Percentiles rank a stretch among this genome's conserved stretches.
Evolutionary conservation across 129 eudicot species (phyloP).

Genomic region (Arctium lappa): DNA sequence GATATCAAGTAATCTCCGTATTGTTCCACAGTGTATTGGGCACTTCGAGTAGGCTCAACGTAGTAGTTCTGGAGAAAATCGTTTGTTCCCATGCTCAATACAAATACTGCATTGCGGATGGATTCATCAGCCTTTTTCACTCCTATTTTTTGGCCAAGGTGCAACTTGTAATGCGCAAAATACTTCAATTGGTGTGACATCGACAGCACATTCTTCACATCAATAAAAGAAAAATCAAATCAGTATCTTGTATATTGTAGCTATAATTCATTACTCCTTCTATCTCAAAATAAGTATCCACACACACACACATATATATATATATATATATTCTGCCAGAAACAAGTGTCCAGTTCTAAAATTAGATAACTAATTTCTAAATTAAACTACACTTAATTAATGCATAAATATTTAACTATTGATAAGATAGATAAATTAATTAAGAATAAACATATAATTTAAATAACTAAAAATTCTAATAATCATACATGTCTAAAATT

Average conservation of each 20-base stretch:
- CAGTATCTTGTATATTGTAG: neutral
- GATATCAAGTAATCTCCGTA: conserved; percentile 48
- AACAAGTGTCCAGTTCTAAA: no score
- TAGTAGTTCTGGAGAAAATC: conserved; percentile 60
- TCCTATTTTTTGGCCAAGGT: conserved; percentile 37
- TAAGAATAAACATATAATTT: no score
- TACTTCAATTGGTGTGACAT: conserved; percentile 46
- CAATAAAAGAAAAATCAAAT: neutral
- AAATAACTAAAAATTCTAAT: no score
- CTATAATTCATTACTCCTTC: neutral
- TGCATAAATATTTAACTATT: no score
- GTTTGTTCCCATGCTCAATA: conserved; percentile 57
- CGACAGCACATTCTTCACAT: conserved; percentile 37
- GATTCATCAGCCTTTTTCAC: conserved; percentile 25
- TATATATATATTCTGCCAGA: no score
- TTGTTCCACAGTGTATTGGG: conserved; percentile 45
- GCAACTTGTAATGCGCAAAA: conserved; percentile 47
- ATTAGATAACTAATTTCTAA: neutral
- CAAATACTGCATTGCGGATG: conserved; percentile 31
- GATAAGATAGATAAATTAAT: no score
- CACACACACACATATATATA: no score
- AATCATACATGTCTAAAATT: no score
- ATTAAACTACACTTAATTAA: neutral
- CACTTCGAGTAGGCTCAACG: conserved; percentile 34
- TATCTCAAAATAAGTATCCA: no score